phyloP scores from a whole-genome alignment of 306 rosid species.

The Senna siamea region DNA sequence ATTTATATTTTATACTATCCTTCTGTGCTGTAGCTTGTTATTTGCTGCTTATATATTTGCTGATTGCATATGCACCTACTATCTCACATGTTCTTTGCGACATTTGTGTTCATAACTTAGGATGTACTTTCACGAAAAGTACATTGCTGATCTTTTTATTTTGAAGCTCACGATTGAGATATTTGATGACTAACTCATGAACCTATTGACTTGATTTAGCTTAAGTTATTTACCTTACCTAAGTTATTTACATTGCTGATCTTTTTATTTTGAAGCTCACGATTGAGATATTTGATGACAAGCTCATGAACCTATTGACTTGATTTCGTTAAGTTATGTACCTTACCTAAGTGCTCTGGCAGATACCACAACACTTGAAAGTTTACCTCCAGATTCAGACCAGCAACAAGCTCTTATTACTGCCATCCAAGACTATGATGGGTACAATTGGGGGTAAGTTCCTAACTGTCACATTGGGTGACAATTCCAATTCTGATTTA shows the following conservation, averaged over 20 bases:
- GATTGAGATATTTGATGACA: neutral
- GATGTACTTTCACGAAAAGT: neutral
- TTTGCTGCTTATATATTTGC: neutral
- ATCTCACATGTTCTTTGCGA: slow-evolving; percentile 10
- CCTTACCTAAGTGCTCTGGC: slow-evolving; percentile 45
- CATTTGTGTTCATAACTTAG: neutral
- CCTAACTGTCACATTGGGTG: slow-evolving; percentile 19
- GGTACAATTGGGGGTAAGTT: slow-evolving; percentile 95
- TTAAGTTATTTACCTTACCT: slow-evolving; percentile 34
- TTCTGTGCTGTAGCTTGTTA: slow-evolving; percentile 21
- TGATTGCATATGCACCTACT: neutral
- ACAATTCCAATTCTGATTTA: slow-evolving; percentile 23
- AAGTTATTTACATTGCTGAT: neutral
- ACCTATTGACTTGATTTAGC: slow-evolving; percentile 27
- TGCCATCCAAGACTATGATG: slow-evolving; percentile 75
- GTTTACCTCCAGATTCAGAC: slow-evolving; percentile 84
- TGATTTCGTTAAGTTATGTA: slow-evolving; percentile 22
- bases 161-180: slow-evolving; percentile 19
- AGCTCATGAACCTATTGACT: slow-evolving; percentile 27
- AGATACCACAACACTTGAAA: slow-evolving; percentile 73
- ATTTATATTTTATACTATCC: slow-evolving; percentile 9
- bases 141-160: slow-evolving; percentile 16
- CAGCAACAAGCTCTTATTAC: slow-evolving; percentile 88
- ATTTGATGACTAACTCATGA: slow-evolving; percentile 5
- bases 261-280: slow-evolving; percentile 32